Evolutionary conservation across 768 basidiomycete genomes (phyloP), one percentile per base, ranked within the genome.

Genomic region (Termitomyces sp.): DNA sequence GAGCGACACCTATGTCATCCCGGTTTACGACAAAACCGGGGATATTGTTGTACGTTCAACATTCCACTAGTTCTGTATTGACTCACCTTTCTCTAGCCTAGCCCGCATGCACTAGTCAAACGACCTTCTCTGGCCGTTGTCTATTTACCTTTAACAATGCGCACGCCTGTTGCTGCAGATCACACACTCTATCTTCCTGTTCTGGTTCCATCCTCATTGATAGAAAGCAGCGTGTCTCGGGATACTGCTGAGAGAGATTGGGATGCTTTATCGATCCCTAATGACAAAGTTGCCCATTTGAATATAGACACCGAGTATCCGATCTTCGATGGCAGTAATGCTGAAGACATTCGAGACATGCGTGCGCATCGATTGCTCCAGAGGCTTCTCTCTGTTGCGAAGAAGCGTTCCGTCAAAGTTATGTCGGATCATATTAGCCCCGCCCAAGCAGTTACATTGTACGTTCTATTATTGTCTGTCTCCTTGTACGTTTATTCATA

Each of bases 111-210:
- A 56, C 64, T 67, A 68, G 67, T 71, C 60, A 74, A 73, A 56
- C 73, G 76, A 67, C 86, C 81, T 58, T 89, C 89, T 37, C 75
- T 92, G 64, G 90, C 87, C 29, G 77, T 92, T 62, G 76, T 91
- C 59, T 89, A 84, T 72, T 72, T 90, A 50, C 90, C 90, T 54
- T 79, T 78, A 61, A 66, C 73, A 25, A 72, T 77, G 50, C 72
- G 71, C n/a, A 58, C 65, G 52, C 34, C 66, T 79, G 17, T 59
- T 15, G 37, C 68, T 74, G 32, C 56, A 11, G 72, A 73, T 57
- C 80, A 81, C 65, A 73, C 72, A 48, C 69, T 74, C 17, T 88
- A 86, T 72, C 80, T 92, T 55, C 89, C 90, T 2, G 79, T 91
- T 49, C 64, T 84, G 59, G 70, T 78, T 60, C 73, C 76, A 7